Evolutionary conservation across 1,139 yeast genomes (phyloP), one percentile per base, ranked within the genome.

Genomic region (Yamadazyma sp.): DNA sequence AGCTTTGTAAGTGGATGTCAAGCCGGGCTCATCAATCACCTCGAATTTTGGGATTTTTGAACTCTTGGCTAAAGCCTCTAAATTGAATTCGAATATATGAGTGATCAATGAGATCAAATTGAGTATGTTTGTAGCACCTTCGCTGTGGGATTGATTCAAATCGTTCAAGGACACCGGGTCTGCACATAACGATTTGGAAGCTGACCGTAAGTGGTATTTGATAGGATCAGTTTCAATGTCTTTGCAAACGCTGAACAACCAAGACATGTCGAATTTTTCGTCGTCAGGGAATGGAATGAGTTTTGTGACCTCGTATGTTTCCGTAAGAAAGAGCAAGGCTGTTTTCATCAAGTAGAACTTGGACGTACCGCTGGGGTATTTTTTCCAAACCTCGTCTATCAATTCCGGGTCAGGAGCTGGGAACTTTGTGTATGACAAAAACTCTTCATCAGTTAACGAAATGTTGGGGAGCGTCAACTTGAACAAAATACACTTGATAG

Each of bases 291-390:
- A 58, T 6, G 61, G 62, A 22, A 62, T 50, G 18, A 64, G 48
- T 37, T 42, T 44, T 10, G 66, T 42, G 42, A 48, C 62, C 15
- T 50, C 43, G 24, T 55, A 55, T 36, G 67, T 73, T 6, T 38
- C 32, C 6, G 31, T 17, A 12, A 35, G 27, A 7, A 35, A 22
- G 5, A 31, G n/a, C 12, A 77, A 51, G 2, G 72, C 55, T 42
- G 66, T 74, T 28, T 73, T 64, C 15, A 74, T 58, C 17, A 77
- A 53, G 4, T 73, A 65, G 47, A 68, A 70, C 50, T 72, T 74
- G 9, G 81, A 75, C 1, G 80, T 73, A 0, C 83, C 82, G 28
- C 77, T 73, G 0, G 83, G 83, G 43, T 72, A 75, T 39, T 80
- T 64, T 27, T 65, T 72, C 49, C 62, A 64, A 1, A 75, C 69